These are phyloP conservation scores for Stereocaulon alpinum DNA, from an alignment of 495 filamentous ascomycete genomes.

Conservation along the genomic window DNA sequence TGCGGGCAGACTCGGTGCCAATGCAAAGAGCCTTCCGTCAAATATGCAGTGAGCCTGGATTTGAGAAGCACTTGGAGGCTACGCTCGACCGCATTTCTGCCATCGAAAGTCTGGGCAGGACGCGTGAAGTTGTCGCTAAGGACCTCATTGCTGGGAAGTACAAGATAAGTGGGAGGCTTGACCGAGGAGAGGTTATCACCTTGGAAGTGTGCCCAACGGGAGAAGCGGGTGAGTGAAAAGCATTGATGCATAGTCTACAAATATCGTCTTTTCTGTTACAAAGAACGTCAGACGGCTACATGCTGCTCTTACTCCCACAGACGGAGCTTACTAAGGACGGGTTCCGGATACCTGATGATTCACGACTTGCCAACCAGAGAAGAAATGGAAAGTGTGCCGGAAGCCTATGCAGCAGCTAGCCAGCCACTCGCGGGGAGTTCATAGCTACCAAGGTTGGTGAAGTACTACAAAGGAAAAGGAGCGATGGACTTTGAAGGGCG, in stretches of 20 bases:
- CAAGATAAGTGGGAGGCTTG: constrained; percentile 39
- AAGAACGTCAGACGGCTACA: background rate
- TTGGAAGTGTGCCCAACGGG: constrained; percentile 3
- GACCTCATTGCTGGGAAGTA: constrained; percentile 68
- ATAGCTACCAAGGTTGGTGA: background rate
- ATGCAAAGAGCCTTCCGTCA: constrained; percentile 89
- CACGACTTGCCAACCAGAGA: too few species aligned
- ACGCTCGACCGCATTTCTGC: constrained; percentile 75
- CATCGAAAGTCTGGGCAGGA: constrained; percentile 88
- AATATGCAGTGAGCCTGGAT: constrained; percentile 61
- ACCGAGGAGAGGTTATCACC: constrained; percentile 15
- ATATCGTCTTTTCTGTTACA: background rate
- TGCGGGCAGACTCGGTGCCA: constrained; percentile 87
- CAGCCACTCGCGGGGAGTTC: too few species aligned
- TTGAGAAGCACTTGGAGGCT: constrained; percentile 69
- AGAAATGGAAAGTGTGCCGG: too few species aligned
- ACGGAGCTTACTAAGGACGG: too few species aligned
- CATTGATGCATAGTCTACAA: background rate
- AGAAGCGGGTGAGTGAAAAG: background rate
- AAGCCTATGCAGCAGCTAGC: too few species aligned
- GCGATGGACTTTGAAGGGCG: background rate
- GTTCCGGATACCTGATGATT: too few species aligned
- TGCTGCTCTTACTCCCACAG: too few species aligned
- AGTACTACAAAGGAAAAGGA: background rate
- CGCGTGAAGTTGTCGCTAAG: constrained; percentile 85